These are phyloP conservation scores for Gaultheria prostrata DNA, from an alignment of 148 eudicot genomes.

Conservation along the genomic window DNA sequence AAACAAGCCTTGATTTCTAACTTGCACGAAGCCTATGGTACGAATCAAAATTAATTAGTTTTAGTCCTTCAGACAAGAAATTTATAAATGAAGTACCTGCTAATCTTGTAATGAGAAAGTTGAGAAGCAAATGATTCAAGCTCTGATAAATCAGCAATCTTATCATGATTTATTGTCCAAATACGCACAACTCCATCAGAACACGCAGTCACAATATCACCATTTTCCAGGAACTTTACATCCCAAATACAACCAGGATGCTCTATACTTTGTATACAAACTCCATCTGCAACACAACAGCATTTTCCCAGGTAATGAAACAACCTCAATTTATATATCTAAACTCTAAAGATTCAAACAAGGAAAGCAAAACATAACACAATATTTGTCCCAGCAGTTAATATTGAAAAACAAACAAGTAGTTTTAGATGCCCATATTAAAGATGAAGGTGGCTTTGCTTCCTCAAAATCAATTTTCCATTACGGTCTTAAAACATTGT, in stretches of 20 bases:
- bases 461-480: neutral
- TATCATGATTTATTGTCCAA: constrained; percentile 73
- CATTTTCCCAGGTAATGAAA: neutral
- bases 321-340: neutral
- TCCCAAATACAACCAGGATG: constrained; percentile 99
- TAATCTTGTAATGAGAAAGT: constrained; percentile 73
- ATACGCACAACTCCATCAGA: constrained; percentile 90
- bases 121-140: constrained; percentile 57
- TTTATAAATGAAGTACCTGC: constrained; percentile 49
- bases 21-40: neutral
- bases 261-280: constrained; percentile 86
- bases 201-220: constrained; percentile 91
- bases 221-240: constrained; percentile 88
- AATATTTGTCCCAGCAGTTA: neutral
- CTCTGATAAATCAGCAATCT: constrained; percentile 59
- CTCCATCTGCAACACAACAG: constrained; percentile 65
- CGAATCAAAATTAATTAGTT: neutral
- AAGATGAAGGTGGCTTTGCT: neutral
- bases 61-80: neutral
- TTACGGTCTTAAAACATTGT: neutral
- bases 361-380: neutral
- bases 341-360: neutral
- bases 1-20: neutral
- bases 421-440: neutral
- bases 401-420: neutral